Base-by-base conservation (phyloP, 140 eudicot species). In the Senecio squalidus region DNA sequence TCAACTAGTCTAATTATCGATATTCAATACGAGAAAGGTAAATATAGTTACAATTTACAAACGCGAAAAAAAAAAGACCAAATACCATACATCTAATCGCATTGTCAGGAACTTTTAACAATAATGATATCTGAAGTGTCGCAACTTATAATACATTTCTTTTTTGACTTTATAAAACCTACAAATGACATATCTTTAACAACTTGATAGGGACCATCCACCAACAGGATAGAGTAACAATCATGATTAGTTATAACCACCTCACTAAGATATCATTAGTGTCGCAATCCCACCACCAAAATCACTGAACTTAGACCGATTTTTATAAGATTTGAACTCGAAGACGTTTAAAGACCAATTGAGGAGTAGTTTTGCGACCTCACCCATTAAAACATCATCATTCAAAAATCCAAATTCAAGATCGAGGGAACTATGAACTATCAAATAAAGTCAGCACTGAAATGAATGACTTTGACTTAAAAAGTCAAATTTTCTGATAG, bases 231-330 rank as follows among this genome's bases (percentile, higher is more conserved):
- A 66, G 30, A 4, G 27, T 16, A 51, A 64, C 11, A 22, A 64
- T 64, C 28, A 23, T 15, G 29, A 49, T 23, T 23, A 51, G 55
- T 39, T 66, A 52, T 54, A 66, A 52, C 62, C 62, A 51, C 70
- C 44, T 65, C 53, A 51, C 53, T 64, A 49, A 34, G 11, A 48
- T 33, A 25, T 33, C 41, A 27, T 10, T 38, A 33, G 34, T 23
- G 50, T 65, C 71, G 25, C 52, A 22, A 65, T 52, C 38, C 43
- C 62, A 64, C n/a, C 29, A 38, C 18, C 70, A 51, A 52, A 51
- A 26, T 21, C 54, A 51, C 6, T 39, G 52, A 39, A 53, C 39
- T 8, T 51, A 16, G 39, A 6, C 51, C 21, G n/a, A 1, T 38
- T 39, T 16, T 17, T n/a, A n/a, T n/a, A 31, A 49, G 4, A 64